phyloP scores from a whole-genome alignment of 2,329 filamentous ascomycete species.

The Gaeumannomyces tritici region DNA sequence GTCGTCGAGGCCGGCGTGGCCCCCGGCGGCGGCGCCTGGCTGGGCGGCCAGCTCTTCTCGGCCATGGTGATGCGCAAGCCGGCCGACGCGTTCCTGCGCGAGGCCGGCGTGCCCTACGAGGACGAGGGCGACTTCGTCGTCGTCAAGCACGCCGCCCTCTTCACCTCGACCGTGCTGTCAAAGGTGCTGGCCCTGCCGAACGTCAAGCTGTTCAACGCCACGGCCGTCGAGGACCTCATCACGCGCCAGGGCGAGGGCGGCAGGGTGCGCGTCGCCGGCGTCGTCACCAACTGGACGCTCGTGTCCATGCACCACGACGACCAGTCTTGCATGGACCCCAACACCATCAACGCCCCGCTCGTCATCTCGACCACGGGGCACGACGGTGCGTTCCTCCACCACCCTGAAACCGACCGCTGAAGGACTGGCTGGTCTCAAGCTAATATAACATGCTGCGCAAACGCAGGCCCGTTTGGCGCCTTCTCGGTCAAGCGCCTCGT shows the following conservation, averaged over 20 bases:
- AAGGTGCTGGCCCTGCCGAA: conserved; percentile 80
- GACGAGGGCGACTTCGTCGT: conserved; percentile 76
- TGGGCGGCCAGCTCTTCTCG: conserved; percentile 88
- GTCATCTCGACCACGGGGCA: conserved; percentile 87
- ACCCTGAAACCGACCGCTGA: too few species aligned
- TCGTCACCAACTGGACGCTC: conserved; percentile 94
- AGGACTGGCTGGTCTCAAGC: neutral
- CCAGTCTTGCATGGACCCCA: conserved; percentile 93
- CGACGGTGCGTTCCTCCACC: conserved; percentile 51
- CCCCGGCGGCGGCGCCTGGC: conserved; percentile 83
- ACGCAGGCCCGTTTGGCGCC: conserved; percentile 63
- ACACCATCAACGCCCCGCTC: conserved; percentile 88
- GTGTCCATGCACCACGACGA: conserved; percentile 82
- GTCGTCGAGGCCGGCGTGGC: conserved; percentile 83
- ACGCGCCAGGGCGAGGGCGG: conserved; percentile 52
- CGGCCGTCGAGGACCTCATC: conserved; percentile 84
- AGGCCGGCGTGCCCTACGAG: conserved; percentile 76
- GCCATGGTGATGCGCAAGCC: conserved; percentile 95
- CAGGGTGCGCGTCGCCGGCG: conserved; percentile 67
- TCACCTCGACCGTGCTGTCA: conserved; percentile 79
- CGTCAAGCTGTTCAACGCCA: conserved; percentile 94
- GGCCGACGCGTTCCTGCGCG: conserved; percentile 72
- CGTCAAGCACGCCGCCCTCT: conserved; percentile 87
- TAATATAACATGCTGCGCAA: neutral
- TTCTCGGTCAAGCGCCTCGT: conserved; percentile 88